A percentile compares a stretch with the other conserved stretches of the same genome.
phyloP scores from a whole-genome alignment of 2,329 filamentous ascomycete species.

The Emericellopsis atlantica region DNA sequence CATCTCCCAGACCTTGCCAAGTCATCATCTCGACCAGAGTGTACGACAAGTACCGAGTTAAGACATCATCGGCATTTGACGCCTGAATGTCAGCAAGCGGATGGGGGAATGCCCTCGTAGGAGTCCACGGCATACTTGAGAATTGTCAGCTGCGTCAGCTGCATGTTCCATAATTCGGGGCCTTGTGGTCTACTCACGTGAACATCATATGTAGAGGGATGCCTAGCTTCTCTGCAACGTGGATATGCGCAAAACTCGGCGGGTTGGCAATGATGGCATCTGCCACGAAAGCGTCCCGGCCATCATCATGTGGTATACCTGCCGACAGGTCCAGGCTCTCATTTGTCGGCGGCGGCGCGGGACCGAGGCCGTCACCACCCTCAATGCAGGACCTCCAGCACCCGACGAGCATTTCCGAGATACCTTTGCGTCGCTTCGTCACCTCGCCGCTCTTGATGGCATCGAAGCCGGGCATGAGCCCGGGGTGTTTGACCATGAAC shows the following conservation, averaged over 20 bases:
- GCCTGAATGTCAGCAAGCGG: constrained; percentile 73
- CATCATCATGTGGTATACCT: constrained; percentile 24
- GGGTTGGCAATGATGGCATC: constrained; percentile 73
- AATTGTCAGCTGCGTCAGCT: neutral
- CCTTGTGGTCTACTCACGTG: constrained; percentile 42
- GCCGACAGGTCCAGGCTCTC: constrained; percentile 27
- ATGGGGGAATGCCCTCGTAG: constrained; percentile 75
- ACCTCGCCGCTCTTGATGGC: constrained; percentile 67
- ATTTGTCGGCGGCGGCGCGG: constrained; percentile 29
- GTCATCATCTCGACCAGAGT: constrained; percentile 82
- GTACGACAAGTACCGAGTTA: constrained; percentile 76
- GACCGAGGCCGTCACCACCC: constrained; percentile 52
- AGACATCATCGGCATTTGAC: constrained; percentile 60
- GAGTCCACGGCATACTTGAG: constrained; percentile 75
- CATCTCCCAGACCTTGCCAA: constrained; percentile 82
- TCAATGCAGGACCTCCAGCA: constrained; percentile 83
- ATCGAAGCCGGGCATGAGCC: constrained; percentile 72
- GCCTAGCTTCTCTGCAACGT: constrained; percentile 62
- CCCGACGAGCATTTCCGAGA: constrained; percentile 68
- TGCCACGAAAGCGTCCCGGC: constrained; percentile 59
- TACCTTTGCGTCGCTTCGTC: constrained; percentile 58
- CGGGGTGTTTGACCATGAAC: constrained; percentile 85
- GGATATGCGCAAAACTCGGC: constrained; percentile 64
- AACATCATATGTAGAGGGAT: constrained; percentile 80
- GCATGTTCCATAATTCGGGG: too few relatives aligned